A percentile compares a stretch with the other conserved stretches of the same genome.
These are phyloP conservation scores for Dillenia turbinata DNA, from an alignment of 164 flowering plant species.

Conservation along the genomic window DNA sequence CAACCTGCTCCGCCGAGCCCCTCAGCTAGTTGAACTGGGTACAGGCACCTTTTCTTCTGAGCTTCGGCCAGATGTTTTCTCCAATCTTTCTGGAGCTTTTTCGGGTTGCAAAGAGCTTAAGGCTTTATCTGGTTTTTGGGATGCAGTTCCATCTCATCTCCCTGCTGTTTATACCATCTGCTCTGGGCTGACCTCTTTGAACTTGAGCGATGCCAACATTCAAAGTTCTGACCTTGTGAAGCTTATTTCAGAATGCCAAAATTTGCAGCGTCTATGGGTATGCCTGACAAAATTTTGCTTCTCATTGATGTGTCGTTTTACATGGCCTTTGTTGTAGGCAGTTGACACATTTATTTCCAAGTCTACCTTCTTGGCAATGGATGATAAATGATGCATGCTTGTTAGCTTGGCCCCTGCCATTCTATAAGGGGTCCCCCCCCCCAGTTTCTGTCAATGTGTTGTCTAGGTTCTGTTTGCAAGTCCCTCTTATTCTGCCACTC, in stretches of 20 bases:
- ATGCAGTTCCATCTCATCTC: constrained; percentile 55
- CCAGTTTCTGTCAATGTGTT: background rate
- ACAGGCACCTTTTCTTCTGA: constrained; percentile 71
- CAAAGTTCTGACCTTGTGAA: constrained; percentile 56
- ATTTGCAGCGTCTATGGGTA: constrained; percentile 73
- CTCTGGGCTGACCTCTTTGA: constrained; percentile 59
- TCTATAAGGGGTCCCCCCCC: no score
- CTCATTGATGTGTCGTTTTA: no score
- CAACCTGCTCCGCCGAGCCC: constrained; percentile 54
- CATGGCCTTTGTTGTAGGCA: no score
- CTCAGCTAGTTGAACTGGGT: constrained; percentile 83
- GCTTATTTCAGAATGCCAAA: constrained; percentile 60
- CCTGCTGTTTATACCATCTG: constrained; percentile 61
- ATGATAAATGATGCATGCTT: no score
- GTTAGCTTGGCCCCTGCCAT: no score
- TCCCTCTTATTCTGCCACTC: no score
- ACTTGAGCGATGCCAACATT: constrained; percentile 69
- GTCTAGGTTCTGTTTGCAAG: no score
- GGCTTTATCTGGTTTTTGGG: constrained; percentile 94
- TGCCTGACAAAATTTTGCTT: constrained; percentile 6
- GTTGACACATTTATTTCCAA: no score
- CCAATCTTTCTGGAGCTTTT: constrained; percentile 56
- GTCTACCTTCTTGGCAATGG: no score
- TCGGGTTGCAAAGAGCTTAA: constrained; percentile 60
- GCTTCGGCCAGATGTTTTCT: constrained; percentile 49